These are phyloP conservation scores for Starmerella scarabaei DNA, from an alignment of 805 yeast genomes.

Conservation along the genomic window DNA sequence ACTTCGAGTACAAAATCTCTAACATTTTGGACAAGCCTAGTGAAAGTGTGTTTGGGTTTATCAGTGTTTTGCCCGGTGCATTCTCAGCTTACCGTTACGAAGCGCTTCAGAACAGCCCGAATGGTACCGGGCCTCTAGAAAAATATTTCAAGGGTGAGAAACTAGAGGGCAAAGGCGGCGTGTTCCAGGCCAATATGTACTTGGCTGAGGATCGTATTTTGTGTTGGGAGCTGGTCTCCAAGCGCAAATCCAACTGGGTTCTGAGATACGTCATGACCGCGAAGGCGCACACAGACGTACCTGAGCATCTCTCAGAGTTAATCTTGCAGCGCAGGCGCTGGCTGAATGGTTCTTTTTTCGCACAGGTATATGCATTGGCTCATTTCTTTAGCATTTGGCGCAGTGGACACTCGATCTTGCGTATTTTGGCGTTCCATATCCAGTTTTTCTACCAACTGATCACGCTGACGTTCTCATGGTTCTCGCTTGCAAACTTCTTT, in stretches of 20 bases:
- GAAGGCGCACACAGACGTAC: constrained; percentile 90
- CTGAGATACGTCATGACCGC: constrained; percentile 79
- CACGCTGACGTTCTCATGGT: constrained; percentile 76
- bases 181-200: constrained; percentile 92
- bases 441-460: constrained; percentile 71
- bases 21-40: constrained; percentile 91
- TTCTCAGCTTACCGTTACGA: constrained; percentile 84
- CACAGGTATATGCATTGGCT: constrained; percentile 73
- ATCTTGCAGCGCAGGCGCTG: constrained; percentile 89
- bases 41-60: constrained; percentile 89
- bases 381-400: constrained; percentile 68
- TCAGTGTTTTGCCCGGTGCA: constrained; percentile 91
- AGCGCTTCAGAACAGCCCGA: constrained; percentile 53
- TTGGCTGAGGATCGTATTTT: constrained; percentile 91
- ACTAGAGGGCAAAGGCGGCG: constrained; percentile 57
- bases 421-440: constrained; percentile 60
- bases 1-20: constrained; percentile 91
- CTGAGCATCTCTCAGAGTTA: constrained; percentile 73
- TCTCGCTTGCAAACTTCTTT: constrained; percentile 79
- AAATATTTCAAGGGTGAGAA: constrained; percentile 90
- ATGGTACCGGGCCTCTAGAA: constrained; percentile 74
- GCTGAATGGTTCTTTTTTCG: constrained; percentile 94
- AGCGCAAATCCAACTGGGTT: constrained; percentile 57
- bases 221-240: constrained; percentile 92
- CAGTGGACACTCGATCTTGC: constrained; percentile 50